Conservation (phyloP, 2,329 filamentous ascomycete genomes). For the Cephalotrichum gorgonifer region DNA sequence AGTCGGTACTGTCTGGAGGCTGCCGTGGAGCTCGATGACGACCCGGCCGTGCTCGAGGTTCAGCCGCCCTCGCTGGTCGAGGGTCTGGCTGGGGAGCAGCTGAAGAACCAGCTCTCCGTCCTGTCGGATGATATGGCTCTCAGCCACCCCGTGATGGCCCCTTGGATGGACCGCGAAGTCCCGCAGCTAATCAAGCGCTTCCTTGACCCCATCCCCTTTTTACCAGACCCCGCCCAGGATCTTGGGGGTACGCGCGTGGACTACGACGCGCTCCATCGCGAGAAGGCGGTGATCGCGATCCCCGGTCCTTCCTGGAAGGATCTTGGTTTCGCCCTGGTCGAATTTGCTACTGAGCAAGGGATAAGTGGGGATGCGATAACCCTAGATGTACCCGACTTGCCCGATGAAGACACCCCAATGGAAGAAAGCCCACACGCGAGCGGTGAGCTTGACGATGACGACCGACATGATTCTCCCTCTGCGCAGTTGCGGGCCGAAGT, state of each 20-base stretch:
- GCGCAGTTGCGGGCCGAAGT: conserved; percentile 3
- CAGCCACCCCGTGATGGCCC: conserved; percentile 49
- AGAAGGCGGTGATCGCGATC: neutral
- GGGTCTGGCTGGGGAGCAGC: conserved; percentile 50
- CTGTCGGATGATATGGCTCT: conserved; percentile 45
- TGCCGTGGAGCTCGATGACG: conserved; percentile 57
- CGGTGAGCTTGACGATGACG: neutral
- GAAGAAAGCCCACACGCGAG: conserved; percentile 10
- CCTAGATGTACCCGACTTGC: neutral
- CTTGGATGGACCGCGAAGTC: conserved; percentile 43
- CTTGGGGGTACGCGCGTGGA: conserved; percentile 11
- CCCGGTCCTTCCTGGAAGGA: conserved; percentile 3
- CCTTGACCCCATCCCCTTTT: conserved; percentile 51
- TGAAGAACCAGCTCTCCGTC: conserved; percentile 43
- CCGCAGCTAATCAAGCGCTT: conserved; percentile 39
- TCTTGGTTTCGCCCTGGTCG: neutral
- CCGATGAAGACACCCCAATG: conserved; percentile 11
- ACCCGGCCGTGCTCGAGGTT: conserved; percentile 51
- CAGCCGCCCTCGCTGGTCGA: conserved; percentile 54
- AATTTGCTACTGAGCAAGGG: neutral
- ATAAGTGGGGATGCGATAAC: neutral
- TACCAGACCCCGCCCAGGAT: conserved; percentile 39
- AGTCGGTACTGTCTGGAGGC: conserved; percentile 55
- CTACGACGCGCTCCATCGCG: neutral
- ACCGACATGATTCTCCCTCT: conserved; percentile 1